phyloP scores from a whole-genome alignment of 129 eudicot species.

The Artemisia annua region DNA sequence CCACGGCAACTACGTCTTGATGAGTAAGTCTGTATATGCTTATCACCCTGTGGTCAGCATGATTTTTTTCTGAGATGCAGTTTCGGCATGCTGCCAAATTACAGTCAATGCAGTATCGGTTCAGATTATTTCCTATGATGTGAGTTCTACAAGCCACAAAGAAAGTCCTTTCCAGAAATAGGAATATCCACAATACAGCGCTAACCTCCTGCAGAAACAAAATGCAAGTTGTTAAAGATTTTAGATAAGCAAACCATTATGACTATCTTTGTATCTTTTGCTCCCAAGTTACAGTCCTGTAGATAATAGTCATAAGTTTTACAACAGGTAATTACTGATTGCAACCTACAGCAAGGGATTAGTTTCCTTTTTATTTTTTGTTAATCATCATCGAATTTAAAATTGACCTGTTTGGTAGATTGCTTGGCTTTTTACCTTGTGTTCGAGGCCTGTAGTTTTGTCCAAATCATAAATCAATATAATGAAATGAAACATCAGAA shows the following conservation, averaged over 20 bases:
- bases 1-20: slow-evolving; percentile 54
- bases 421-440: too few species aligned
- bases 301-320: background rate
- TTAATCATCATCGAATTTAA: background rate
- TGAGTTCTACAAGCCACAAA: slow-evolving; percentile 42
- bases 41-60: slow-evolving; percentile 39
- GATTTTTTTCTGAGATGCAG: slow-evolving; percentile 43
- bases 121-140: slow-evolving; percentile 32
- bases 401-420: background rate
- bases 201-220: slow-evolving; percentile 16
- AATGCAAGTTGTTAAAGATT: slow-evolving; percentile 2
- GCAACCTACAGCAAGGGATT: background rate
- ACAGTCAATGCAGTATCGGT: slow-evolving; percentile 62
- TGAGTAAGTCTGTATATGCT: slow-evolving; percentile 60
- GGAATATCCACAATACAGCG: slow-evolving; percentile 28
- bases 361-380: background rate
- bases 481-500: too few species aligned
- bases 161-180: slow-evolving; percentile 40
- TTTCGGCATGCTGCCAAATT: slow-evolving; percentile 43
- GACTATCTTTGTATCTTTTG: slow-evolving; percentile 3
- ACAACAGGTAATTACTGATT: slow-evolving; percentile 1
- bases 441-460: too few species aligned
- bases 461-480: too few species aligned
- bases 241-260: background rate
- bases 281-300: slow-evolving; percentile 2